Evolutionary conservation across 192 early-diverging fungal genomes (phyloP), one percentile per base, ranked within the genome.

Genomic region (Backusella tuberculispora): DNA sequence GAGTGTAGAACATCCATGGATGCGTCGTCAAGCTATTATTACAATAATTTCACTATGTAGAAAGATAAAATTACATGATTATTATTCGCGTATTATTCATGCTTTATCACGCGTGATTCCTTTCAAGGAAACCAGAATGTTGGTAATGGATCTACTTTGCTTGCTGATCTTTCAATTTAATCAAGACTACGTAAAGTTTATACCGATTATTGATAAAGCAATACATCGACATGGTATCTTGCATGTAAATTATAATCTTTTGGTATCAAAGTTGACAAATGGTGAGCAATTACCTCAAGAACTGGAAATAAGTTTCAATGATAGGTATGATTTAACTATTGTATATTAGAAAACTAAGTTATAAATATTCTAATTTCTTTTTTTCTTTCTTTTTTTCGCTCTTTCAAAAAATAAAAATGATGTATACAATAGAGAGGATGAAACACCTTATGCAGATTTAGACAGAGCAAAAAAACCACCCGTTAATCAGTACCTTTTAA

Each of bases 41-140:
- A 90, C 92, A 6, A 88, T 95, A n/a, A 90, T 90, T 2, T 81
- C 89, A 5, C 78, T 97, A 12, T 92, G 89, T 56, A 83, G 86
- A 50, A 89, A 91, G 43, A 90, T 95, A 45, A 93, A 90, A 66
- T 89, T 97, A 70, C 85, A 87, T 6, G 93, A 93, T 71, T 92
- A 96, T 76, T 90, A 95, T 2, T 94, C 95, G 10, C 86, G 95
- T 50, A 94, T 97, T 69, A 91, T 97, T 29, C 92, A 94, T 72
- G 91, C 92, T 13, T 82, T 98, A 15, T 87, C 95, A 7, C 88
- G 94, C 15, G 85, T 96, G 15, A 81, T 97, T 17, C 85, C 88
- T 14, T 66, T 84, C 4, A 71, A 45, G 6, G 90, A 92, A 14
- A 71, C 96, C 70, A 83, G 89, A n/a, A 80, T 75, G 5, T 81